Percentiles rank a stretch among this genome's conserved stretches.
Conservation (phyloP, 148 eudicot genomes). For the Persicaria maculosa region DNA sequence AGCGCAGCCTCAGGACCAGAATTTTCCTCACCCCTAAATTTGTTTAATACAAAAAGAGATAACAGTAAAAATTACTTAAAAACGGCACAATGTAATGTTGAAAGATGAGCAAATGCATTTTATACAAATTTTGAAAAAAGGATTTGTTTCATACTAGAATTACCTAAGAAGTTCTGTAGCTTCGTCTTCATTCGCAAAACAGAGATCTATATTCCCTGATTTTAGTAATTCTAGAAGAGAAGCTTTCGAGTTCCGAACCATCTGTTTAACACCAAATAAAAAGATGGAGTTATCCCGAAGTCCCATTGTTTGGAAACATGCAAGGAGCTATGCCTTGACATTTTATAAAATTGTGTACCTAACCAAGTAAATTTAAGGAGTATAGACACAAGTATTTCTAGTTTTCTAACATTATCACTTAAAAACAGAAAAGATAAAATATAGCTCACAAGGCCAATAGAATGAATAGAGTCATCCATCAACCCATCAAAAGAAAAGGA, state of each 20-base stretch:
- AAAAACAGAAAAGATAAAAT: neutral
- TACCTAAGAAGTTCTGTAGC: conserved; percentile 84
- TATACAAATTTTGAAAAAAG: neutral
- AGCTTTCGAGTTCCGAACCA: conserved; percentile 62
- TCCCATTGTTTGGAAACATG: neutral
- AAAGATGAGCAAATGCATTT: neutral
- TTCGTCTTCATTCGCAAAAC: conserved; percentile 99
- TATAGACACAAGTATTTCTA: neutral
- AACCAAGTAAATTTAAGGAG: neutral
- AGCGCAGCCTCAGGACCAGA: conserved; percentile 73
- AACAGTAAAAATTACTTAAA: neutral
- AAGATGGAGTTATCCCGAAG: neutral
- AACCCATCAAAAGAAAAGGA: neutral
- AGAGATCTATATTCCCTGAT: conserved; percentile 82
- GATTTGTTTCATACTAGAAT: neutral
- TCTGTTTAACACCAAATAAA: conserved; percentile 30
- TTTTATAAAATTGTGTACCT: neutral
- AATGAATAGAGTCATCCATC: neutral
- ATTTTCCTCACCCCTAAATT: conserved; percentile 50
- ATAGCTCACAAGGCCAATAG: neutral
- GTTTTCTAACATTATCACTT: neutral
- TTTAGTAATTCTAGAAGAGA: conserved; percentile 67
- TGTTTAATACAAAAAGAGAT: neutral
- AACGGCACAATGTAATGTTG: neutral
- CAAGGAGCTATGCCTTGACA: neutral